These are phyloP conservation scores for Lipomyces orientalis DNA, from an alignment of 805 yeast genomes.

Conservation along the genomic window DNA sequence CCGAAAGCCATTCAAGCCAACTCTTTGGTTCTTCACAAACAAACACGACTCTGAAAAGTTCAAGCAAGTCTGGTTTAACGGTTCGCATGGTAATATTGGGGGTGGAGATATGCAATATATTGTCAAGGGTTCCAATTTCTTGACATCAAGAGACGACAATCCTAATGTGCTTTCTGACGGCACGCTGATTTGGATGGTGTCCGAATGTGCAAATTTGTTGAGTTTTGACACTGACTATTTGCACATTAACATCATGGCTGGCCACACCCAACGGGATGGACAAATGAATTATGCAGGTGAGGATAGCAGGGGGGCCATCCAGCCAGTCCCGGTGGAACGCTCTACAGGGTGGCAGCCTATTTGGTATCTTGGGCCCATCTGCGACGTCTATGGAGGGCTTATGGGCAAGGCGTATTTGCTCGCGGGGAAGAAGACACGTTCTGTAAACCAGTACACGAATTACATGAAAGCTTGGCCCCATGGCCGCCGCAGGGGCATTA, in stretches of 20 bases:
- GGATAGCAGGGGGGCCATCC: too few species aligned
- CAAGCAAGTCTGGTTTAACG: slow-evolving; percentile 35
- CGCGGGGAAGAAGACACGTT: not conserved
- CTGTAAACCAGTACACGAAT: slow-evolving; percentile 13
- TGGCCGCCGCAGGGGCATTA: not conserved
- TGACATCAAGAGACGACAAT: not conserved
- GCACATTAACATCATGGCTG: slow-evolving; percentile 18
- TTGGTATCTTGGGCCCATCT: slow-evolving; percentile 31
- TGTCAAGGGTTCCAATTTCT: not conserved
- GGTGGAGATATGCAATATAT: slow-evolving; percentile 20
- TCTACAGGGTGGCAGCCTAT: not conserved
- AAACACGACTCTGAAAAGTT: not conserved
- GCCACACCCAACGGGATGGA: not conserved
- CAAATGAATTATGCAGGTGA: not conserved
- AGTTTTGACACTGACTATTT: slow-evolving; percentile 16
- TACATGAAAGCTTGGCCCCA: not conserved
- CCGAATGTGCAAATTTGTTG: slow-evolving; percentile 18
- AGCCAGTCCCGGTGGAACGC: not conserved
- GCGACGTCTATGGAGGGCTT: slow-evolving; percentile 12
- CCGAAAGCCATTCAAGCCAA: slow-evolving; percentile 23
- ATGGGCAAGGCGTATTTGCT: not conserved
- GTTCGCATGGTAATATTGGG: slow-evolving; percentile 30
- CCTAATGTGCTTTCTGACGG: slow-evolving; percentile 29
- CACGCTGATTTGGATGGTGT: slow-evolving; percentile 31
- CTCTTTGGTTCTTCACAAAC: slow-evolving; percentile 27